These are phyloP conservation scores for Cladosporium oxysporum DNA, from an alignment of 2,329 filamentous ascomycete genomes.

Conservation along the genomic window DNA sequence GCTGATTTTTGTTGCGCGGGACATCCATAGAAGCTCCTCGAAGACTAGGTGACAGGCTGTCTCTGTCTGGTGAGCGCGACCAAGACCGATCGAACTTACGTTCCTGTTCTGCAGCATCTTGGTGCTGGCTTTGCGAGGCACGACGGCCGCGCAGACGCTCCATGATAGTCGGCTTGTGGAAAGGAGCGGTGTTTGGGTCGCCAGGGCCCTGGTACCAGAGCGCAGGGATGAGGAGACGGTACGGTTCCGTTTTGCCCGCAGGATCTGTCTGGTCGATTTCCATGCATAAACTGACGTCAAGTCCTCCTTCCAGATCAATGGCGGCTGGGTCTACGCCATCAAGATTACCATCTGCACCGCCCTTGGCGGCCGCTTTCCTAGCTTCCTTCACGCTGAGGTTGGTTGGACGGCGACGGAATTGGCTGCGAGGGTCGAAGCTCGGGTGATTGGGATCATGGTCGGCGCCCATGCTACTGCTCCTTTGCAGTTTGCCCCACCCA, in stretches of 20 bases:
- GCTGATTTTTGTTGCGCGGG: slow-evolving; percentile 13
- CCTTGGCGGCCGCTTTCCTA: slow-evolving; percentile 35
- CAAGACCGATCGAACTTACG: slow-evolving; percentile 21
- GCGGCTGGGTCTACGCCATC: slow-evolving; percentile 55
- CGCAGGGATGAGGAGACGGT: slow-evolving; percentile 80
- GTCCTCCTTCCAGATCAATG: slow-evolving; percentile 76
- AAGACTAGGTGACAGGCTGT: slow-evolving; percentile 20
- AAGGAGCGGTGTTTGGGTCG: slow-evolving; percentile 32
- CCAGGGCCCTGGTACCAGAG: slow-evolving; percentile 53
- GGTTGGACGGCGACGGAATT: slow-evolving; percentile 49
- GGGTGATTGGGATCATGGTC: slow-evolving; percentile 8
- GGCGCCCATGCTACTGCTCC: slow-evolving; percentile 19
- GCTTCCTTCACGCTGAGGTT: slow-evolving; percentile 44
- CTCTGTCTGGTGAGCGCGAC: slow-evolving; percentile 24
- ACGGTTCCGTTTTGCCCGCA: slow-evolving; percentile 82
- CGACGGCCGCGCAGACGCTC: slow-evolving; percentile 25
- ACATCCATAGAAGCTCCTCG: slow-evolving; percentile 9
- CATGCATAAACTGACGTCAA: slow-evolving; percentile 86
- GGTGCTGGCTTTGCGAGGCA: slow-evolving; percentile 18
- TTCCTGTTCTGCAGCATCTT: slow-evolving; percentile 22
- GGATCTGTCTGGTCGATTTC: slow-evolving; percentile 86
- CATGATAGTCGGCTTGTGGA: slow-evolving; percentile 27
- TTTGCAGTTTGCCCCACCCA: slow-evolving; percentile 7
- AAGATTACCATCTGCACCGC: slow-evolving; percentile 59
- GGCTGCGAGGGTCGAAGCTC: slow-evolving; percentile 18